Percentiles rank a stretch among this genome's conserved stretches.
phyloP scores from a whole-genome alignment of 257 asterid species.

The Fraxinus excelsior region DNA sequence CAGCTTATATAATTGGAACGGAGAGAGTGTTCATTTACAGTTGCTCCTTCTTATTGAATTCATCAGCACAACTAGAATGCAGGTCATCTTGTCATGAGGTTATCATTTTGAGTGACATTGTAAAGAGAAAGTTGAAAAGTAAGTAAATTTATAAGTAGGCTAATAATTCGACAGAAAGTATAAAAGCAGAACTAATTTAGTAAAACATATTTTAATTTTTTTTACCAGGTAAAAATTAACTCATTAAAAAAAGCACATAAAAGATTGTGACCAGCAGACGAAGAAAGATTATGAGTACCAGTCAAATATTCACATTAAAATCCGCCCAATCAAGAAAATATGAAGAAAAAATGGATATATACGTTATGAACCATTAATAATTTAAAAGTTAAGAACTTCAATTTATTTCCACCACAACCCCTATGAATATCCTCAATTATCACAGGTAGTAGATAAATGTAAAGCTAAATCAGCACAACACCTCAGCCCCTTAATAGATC shows the following conservation, averaged over 20 bases:
- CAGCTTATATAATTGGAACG: no score
- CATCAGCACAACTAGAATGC: not conserved
- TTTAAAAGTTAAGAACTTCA: not conserved
- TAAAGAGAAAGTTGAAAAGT: not conserved
- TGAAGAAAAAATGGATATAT: not conserved
- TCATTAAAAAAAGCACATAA: not conserved
- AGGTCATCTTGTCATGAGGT: not conserved
- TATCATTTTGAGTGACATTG: not conserved
- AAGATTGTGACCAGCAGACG: not conserved
- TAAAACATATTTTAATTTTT: no score
- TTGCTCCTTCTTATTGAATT: not conserved
- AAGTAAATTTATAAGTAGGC: no score
- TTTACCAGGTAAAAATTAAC: not conserved
- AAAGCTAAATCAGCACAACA: not conserved
- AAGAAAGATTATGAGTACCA: not conserved
- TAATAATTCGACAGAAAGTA: not conserved
- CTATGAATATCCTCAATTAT: not conserved
- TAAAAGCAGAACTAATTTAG: not conserved
- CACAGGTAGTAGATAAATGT: not conserved
- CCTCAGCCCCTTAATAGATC: slow-evolving; percentile 1
- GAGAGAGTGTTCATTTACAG: not conserved
- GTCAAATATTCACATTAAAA: not conserved
- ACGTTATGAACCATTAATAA: not conserved
- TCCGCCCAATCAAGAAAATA: not conserved
- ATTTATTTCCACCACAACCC: not conserved